Base-by-base conservation (phyloP, 1,284 basidiomycete genomes). In the Pseudozyma thailandica region DNA sequence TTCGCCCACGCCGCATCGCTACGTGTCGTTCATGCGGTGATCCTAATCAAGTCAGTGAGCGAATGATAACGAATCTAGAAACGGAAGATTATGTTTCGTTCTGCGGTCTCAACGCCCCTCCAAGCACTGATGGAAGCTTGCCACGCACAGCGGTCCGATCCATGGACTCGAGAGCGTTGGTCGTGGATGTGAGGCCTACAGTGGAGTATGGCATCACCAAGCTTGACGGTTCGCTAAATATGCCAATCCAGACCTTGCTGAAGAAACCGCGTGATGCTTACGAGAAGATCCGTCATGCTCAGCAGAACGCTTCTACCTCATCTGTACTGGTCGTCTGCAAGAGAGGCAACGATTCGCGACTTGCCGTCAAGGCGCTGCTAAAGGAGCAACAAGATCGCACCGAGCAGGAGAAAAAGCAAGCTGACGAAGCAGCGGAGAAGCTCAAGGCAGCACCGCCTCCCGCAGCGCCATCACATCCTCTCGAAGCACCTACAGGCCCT, bases 171-270 rank as follows among this genome's bases (percentile, higher is more conserved):
- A 58, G 86, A 16, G 39, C 58, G 1, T 35, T 80, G 13, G 20
- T 97, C 9, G 85, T 98, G 16, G 96, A 98, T 75, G 93, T 96
- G 6, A 87, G 96, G 16, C 88, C 92, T 1, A 83, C 85, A 30
- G 88, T 88, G 0, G 94, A 98, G 83, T 98, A 90, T 81, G 90
- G 89, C 0, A 97, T 98, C 38, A 94, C 93, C 68, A 88, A 89
- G 51, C 82, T 98, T 21, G 89, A 90, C 3, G 85, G 85, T 1
- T 92, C 92, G 5, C 86, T 84, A 52, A 94, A 90, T 75, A 82
- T 92, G 4, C 90, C 92, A 0, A 84, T 93, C 10, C 83, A 85
- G 27, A 84, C 87, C 28, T 82, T 93, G 0, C 84, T 90, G 10
- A 87, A 87, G 3, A 83, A 89, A 63, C 91, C 91, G 0, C 68